Evolutionary conservation across 129 eudicot species (phyloP).

Genomic region (Centaurea solstitialis): DNA sequence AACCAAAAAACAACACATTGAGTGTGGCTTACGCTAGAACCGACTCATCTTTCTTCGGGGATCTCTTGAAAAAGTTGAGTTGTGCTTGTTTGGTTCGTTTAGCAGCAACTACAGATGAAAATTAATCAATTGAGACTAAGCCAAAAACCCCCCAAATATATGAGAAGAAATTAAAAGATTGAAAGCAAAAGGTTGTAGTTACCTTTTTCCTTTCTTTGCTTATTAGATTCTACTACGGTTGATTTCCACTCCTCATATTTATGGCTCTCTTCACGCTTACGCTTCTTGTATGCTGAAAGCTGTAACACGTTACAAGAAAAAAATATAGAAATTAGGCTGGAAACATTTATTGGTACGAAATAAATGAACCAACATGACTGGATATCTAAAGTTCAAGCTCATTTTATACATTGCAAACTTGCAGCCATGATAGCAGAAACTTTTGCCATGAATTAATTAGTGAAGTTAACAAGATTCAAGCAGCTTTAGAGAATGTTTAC

Average conservation of each 20-base stretch:
- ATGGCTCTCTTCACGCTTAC: slow-evolving; percentile 59
- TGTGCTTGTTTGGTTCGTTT: slow-evolving; percentile 68
- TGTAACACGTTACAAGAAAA: slow-evolving; percentile 31
- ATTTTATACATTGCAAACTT: too few species aligned
- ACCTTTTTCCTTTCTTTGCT: slow-evolving; percentile 61
- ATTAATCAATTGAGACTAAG: background rate
- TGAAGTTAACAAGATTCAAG: background rate
- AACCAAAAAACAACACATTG: slow-evolving; percentile 8
- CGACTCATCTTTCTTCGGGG: slow-evolving; percentile 36
- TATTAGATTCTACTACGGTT: slow-evolving; percentile 58
- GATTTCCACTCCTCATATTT: slow-evolving; percentile 87
- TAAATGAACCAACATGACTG: background rate
- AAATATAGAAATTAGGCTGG: background rate
- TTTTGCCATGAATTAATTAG: background rate
- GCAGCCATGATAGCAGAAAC: background rate
- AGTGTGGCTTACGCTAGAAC: slow-evolving; percentile 35
- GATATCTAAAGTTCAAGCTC: background rate
- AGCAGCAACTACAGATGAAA: slow-evolving; percentile 32
- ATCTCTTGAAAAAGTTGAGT: slow-evolving; percentile 46
- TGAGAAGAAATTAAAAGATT: background rate
- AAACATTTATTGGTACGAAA: background rate
- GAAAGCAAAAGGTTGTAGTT: background rate
- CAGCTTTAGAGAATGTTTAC: background rate
- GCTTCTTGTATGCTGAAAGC: slow-evolving; percentile 79
- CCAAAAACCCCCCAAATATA: background rate